These are phyloP conservation scores for Vaccinium darrowii DNA, from an alignment of 148 eudicot genomes.

Conservation along the genomic window DNA sequence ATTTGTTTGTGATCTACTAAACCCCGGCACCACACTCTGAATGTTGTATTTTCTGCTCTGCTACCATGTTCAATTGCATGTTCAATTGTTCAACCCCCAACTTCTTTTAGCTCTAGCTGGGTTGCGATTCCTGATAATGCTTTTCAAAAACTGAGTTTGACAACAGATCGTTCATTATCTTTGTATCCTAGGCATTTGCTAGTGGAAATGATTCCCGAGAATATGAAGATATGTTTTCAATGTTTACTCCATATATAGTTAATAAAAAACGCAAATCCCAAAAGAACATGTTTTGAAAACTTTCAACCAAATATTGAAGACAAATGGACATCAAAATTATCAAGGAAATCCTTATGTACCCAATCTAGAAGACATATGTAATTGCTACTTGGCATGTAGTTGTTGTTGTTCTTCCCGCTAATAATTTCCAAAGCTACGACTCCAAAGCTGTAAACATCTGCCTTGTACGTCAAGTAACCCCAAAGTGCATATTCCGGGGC, in stretches of 20 bases:
- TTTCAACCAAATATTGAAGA: slow-evolving; percentile 5
- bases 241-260: neutral
- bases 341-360: slow-evolving; percentile 23
- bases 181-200: neutral
- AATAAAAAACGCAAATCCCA: neutral
- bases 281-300: neutral
- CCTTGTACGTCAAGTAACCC: slow-evolving; percentile 50
- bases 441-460: slow-evolving; percentile 53
- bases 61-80: neutral
- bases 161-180: neutral
- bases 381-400: slow-evolving; percentile 36
- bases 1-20: neutral
- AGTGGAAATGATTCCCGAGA: neutral
- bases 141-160: too few species aligned
- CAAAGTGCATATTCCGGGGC: slow-evolving; percentile 60
- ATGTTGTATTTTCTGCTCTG: too few species aligned
- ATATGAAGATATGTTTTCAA: neutral
- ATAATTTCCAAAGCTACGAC: slow-evolving; percentile 43
- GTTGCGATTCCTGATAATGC: too few species aligned
- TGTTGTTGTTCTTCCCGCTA: slow-evolving; percentile 51
- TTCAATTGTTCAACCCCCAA: too few species aligned
- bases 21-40: too few species aligned
- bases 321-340: neutral
- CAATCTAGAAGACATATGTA: slow-evolving; percentile 45
- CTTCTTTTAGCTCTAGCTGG: too few species aligned